phyloP scores from a whole-genome alignment of 441 rosid genomes.

The Macaranga tanarius region DNA sequence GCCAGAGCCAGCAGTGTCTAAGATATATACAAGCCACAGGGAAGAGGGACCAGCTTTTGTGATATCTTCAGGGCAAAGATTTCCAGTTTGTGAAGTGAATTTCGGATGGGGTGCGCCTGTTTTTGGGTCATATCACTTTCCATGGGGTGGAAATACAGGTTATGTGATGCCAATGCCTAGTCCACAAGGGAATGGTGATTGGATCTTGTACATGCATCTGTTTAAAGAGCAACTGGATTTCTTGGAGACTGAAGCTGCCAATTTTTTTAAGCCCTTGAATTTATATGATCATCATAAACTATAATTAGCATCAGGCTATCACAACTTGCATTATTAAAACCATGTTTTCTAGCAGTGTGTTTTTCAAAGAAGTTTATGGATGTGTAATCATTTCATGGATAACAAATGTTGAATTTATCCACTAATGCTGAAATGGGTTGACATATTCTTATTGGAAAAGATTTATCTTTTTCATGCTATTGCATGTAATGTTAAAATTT shows the following conservation, averaged over 20 bases:
- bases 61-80: slow-evolving; percentile 77
- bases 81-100: slow-evolving; percentile 46
- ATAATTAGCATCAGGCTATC: no score
- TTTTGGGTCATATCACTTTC: slow-evolving; percentile 77
- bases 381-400: no score
- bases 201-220: slow-evolving; percentile 80
- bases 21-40: slow-evolving; percentile 39
- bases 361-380: no score
- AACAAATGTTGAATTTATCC: no score
- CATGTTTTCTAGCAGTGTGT: no score
- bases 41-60: slow-evolving; percentile 71
- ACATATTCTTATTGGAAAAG: no score
- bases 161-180: slow-evolving; percentile 89
- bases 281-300: slow-evolving; percentile 26
- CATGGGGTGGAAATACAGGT: slow-evolving; percentile 78
- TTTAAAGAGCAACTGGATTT: slow-evolving; percentile 45
- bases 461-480: no score
- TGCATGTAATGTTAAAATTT: no score
- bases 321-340: no score
- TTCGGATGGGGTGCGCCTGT: slow-evolving; percentile 84
- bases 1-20: slow-evolving; percentile 51
- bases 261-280: slow-evolving; percentile 54
- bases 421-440: no score
- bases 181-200: slow-evolving; percentile 52
- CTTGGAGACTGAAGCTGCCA: slow-evolving; percentile 52